Evolutionary conservation across 371 early-diverging fungal genomes (phyloP).

Genomic region (Dinochytrium kinnereticum): DNA sequence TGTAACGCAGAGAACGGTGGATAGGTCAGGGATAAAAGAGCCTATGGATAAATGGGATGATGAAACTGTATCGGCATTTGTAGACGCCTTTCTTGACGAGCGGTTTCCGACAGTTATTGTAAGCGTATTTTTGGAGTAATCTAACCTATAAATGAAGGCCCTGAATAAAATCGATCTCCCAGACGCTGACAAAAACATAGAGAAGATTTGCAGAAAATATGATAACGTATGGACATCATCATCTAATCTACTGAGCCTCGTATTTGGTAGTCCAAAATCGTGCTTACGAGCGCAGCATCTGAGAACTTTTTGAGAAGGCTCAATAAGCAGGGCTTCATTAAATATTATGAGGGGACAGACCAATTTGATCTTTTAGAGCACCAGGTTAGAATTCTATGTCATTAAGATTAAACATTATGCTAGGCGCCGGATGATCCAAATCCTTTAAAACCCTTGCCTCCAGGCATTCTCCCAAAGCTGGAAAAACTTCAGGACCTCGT

Average conservation of each 20-base stretch:
- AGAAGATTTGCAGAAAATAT: constrained; percentile 73
- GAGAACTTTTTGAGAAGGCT: constrained; percentile 77
- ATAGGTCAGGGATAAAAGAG: constrained; percentile 57
- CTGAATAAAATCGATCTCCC: constrained; percentile 85
- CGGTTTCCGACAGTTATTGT: constrained; percentile 81
- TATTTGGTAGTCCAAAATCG: constrained; percentile 56
- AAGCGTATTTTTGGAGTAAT: constrained; percentile 20
- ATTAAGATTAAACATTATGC: neutral
- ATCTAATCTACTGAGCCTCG: neutral
- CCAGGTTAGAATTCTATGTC: constrained; percentile 8
- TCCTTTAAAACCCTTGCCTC: constrained; percentile 28
- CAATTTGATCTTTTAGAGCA: constrained; percentile 65
- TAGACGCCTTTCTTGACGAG: constrained; percentile 71
- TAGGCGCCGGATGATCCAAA: constrained; percentile 19
- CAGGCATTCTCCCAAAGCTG: constrained; percentile 52
- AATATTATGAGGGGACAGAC: constrained; percentile 72
- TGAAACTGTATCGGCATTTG: constrained; percentile 60
- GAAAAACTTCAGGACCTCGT: constrained; percentile 82
- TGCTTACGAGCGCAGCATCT: constrained; percentile 76
- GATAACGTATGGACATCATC: constrained; percentile 33
- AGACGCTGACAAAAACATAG: constrained; percentile 79
- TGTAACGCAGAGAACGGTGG: constrained; percentile 62
- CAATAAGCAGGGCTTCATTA: constrained; percentile 68
- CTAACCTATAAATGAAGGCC: constrained; percentile 47
- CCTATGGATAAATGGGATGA: constrained; percentile 69